A percentile compares a stretch with the other conserved stretches of the same genome.
These are phyloP conservation scores for Salisapilia sapeloensis DNA, from an alignment of 352 stramenopile species.

Conservation along the genomic window DNA sequence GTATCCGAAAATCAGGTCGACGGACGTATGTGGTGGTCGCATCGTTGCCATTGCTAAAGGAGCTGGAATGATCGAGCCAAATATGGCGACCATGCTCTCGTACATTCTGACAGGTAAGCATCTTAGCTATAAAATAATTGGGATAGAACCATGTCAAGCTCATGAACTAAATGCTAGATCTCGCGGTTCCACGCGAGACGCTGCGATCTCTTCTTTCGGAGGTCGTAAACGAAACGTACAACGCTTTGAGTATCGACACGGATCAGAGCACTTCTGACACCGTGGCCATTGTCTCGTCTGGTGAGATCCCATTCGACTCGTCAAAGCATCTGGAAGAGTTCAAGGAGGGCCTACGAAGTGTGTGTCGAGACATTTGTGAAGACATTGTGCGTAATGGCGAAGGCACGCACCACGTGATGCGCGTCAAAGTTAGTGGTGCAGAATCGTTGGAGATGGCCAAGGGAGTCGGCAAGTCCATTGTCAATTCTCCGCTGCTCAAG, in stretches of 20 bases:
- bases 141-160: too few species aligned
- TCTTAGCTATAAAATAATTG: too few species aligned
- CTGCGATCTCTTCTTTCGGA: constrained; percentile 63
- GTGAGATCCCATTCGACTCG: constrained; percentile 80
- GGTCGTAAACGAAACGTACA: constrained; percentile 80
- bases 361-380: constrained; percentile 88
- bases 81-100: constrained; percentile 89
- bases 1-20: constrained; percentile 83
- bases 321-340: constrained; percentile 74
- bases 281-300: constrained; percentile 89
- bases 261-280: constrained; percentile 98
- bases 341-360: constrained; percentile 77
- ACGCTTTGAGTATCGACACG: constrained; percentile 92
- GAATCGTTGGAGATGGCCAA: constrained; percentile 62
- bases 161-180: constrained; percentile 10
- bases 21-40: constrained; percentile 66
- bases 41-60: constrained; percentile 97
- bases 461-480: constrained; percentile 81
- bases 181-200: constrained; percentile 66
- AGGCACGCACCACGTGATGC: constrained; percentile 95
- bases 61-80: constrained; percentile 97
- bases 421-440: constrained; percentile 81
- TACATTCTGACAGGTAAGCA: constrained; percentile 75
- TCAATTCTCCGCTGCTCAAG: constrained; percentile 96
- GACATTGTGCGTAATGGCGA: constrained; percentile 98